Percentiles rank a stretch among this genome's conserved stretches.
These are phyloP conservation scores for Telopea speciosissima DNA, from an alignment of 177 flowering plant genomes.

Conservation along the genomic window DNA sequence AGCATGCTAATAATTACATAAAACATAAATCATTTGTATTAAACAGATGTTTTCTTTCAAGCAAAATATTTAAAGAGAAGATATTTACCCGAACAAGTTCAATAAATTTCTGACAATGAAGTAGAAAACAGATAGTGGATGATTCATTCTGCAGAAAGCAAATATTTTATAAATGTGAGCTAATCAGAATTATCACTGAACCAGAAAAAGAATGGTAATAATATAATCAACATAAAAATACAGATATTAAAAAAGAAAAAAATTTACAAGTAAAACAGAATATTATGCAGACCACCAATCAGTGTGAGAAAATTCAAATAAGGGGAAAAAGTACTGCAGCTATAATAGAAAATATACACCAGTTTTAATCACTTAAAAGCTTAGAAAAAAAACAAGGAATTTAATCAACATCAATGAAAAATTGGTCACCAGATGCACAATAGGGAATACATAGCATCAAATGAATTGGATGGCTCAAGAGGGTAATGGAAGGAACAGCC, in stretches of 20 bases:
- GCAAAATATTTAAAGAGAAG: neutral
- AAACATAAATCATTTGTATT: too few relatives aligned
- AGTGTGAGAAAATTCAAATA: neutral
- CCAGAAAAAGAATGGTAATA: neutral
- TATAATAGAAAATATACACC: neutral
- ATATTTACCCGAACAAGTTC: conserved; percentile 81
- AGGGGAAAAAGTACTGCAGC: neutral
- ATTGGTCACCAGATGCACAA: too few relatives aligned
- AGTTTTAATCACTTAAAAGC: too few relatives aligned
- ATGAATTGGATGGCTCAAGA: too few relatives aligned
- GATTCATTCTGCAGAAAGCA: conserved; percentile 58
- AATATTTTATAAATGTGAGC: conserved; percentile 2
- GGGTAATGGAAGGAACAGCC: too few relatives aligned
- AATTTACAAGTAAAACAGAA: too few relatives aligned
- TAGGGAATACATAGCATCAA: too few relatives aligned
- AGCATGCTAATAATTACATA: neutral
- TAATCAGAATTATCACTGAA: neutral
- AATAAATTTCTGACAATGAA: conserved; percentile 87
- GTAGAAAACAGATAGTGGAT: conserved; percentile 74
- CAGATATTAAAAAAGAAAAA: neutral
- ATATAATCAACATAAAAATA: neutral
- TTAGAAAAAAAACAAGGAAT: neutral
- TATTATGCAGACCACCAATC: too few relatives aligned
- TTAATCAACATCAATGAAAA: neutral
- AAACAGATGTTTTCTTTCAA: too few relatives aligned